A percentile compares a stretch with the other conserved stretches of the same genome.
phyloP scores from a whole-genome alignment of 2,329 filamentous ascomycete species.

The Monosporascus sp. region DNA sequence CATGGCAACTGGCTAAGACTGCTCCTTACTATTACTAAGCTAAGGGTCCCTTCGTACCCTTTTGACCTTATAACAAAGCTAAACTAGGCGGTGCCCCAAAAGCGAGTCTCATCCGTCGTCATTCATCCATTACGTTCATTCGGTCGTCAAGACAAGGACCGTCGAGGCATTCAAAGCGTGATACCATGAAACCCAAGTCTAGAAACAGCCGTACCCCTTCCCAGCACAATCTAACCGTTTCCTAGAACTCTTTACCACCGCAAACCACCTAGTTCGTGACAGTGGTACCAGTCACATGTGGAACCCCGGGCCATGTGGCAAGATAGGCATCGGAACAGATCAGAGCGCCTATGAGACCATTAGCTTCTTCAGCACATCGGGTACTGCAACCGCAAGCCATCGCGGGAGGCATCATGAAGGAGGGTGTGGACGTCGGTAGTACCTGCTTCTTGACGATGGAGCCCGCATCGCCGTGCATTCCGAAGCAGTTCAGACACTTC shows the following conservation, averaged over 20 bases:
- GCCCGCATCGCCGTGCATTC: too few species aligned
- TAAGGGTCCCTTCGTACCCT: not conserved
- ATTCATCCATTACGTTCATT: not conserved
- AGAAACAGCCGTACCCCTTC: not conserved
- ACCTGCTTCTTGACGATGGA: too few species aligned
- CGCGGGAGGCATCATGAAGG: not conserved
- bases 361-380: not conserved
- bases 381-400: not conserved
- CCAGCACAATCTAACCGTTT: not conserved
- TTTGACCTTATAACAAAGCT: not conserved
- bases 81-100: not conserved
- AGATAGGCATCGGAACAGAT: constrained; percentile 2
- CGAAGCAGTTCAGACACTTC: constrained; percentile 4
- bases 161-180: not conserved
- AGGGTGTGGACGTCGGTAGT: too few species aligned
- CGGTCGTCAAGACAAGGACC: constrained; percentile 7
- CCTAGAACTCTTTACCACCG: not conserved
- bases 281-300: not conserved
- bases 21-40: not conserved
- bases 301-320: not conserved
- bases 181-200: not conserved
- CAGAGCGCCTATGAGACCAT: not conserved
- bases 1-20: not conserved
- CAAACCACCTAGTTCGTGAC: not conserved
- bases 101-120: not conserved